phyloP scores from a whole-genome alignment of 1,284 basidiomycete genomes.

The Trametes polyzona region DNA sequence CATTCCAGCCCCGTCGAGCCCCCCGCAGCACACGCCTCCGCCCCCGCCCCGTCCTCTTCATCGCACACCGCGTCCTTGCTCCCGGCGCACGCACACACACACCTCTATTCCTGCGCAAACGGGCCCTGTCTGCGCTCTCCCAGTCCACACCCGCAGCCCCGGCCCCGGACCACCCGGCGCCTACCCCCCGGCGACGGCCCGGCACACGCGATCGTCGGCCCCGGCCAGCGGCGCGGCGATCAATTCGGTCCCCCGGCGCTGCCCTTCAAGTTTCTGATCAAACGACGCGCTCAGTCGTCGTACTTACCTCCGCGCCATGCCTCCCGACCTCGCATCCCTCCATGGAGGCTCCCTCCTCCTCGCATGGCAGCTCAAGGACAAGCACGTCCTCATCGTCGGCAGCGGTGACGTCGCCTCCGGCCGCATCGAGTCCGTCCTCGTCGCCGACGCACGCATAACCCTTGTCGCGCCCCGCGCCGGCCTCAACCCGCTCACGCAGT shows the following conservation, averaged over 20 bases:
- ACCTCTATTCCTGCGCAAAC: background rate
- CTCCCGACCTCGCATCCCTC: conserved; percentile 30
- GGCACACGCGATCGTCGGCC: conserved; percentile 14
- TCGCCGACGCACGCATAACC: conserved; percentile 63
- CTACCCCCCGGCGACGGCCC: background rate
- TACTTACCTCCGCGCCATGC: conserved; percentile 6
- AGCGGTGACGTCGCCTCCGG: conserved; percentile 88
- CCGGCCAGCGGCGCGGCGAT: conserved; percentile 17
- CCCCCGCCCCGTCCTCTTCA: background rate
- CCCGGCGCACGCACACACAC: background rate
- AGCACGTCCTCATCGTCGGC: conserved; percentile 84
- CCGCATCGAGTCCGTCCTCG: conserved; percentile 73
- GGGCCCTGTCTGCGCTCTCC: too few species aligned
- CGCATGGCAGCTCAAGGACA: conserved; percentile 86
- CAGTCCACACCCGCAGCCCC: conserved; percentile 1
- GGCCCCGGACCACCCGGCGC: background rate
- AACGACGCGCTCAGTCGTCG: background rate
- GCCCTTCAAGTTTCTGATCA: conserved; percentile 2
- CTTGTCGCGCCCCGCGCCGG: conserved; percentile 65
- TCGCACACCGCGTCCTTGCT: background rate
- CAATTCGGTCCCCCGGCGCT: background rate
- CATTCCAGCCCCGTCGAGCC: conserved; percentile 12
- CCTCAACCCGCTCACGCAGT: conserved; percentile 61
- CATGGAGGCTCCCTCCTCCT: conserved; percentile 75
- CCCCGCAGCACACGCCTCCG: conserved; percentile 1